Evolutionary conservation across 768 basidiomycete genomes (phyloP).

Genomic region (Termitomyces sp.): DNA sequence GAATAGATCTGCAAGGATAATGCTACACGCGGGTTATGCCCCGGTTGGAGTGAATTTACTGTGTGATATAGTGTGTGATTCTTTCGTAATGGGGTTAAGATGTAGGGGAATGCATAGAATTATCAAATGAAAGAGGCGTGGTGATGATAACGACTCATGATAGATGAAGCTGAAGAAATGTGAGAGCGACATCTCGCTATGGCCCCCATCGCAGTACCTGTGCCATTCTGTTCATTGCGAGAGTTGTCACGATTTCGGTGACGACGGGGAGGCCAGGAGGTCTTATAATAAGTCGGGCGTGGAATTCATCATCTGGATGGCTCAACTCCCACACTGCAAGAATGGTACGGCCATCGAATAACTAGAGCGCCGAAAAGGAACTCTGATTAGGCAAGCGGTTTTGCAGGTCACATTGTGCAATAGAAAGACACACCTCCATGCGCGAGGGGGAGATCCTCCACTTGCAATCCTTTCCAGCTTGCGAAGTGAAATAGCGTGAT

Average conservation of each 20-base stretch:
- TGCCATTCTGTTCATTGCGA: constrained; percentile 70
- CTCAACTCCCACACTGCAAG: constrained; percentile 67
- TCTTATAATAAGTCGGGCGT: constrained; percentile 55
- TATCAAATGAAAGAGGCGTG: constrained; percentile 6
- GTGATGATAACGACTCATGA: constrained; percentile 5
- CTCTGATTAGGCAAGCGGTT: background rate
- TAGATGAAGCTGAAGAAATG: background rate
- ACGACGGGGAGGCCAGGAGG: constrained; percentile 53
- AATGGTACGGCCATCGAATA: constrained; percentile 52
- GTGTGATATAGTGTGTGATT: background rate
- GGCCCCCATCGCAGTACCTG: constrained; percentile 49
- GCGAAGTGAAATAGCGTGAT: constrained; percentile 70
- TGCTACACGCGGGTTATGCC: constrained; percentile 17
- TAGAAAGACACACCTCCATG: constrained; percentile 54
- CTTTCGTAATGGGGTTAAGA: constrained; percentile 9
- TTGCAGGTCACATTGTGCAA: background rate
- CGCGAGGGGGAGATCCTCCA: constrained; percentile 60
- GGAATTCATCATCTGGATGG: constrained; percentile 48
- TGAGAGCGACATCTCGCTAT: background rate
- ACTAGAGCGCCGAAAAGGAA: constrained; percentile 31
- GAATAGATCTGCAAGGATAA: constrained; percentile 12
- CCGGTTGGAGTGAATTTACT: constrained; percentile 5
- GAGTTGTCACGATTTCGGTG: constrained; percentile 74
- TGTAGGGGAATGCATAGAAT: constrained; percentile 8
- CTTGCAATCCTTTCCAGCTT: constrained; percentile 66